Evolutionary conservation across 78 protist genomes (phyloP).

Genomic region (Dictyostelium brefeldianum): DNA sequence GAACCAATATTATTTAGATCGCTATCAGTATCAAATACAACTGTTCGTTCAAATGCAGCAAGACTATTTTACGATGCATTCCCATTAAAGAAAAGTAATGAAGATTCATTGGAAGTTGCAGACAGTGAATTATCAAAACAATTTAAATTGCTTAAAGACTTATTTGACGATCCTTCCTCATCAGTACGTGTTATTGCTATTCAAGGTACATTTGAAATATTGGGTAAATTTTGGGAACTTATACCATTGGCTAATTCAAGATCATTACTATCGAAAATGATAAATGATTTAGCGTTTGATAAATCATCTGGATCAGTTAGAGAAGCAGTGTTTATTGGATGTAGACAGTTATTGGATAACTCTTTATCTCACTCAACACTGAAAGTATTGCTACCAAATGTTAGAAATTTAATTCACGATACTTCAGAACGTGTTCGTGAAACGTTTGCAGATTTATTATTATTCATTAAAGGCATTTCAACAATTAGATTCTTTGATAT

Average conservation of each 20-base stretch:
- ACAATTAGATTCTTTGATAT: slow-evolving; percentile 74
- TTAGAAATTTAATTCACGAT: slow-evolving; percentile 78
- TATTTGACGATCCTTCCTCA: slow-evolving; percentile 61
- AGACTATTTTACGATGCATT: slow-evolving; percentile 79
- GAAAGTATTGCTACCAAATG: slow-evolving; percentile 32
- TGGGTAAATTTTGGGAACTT: slow-evolving; percentile 83
- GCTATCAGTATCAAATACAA: slow-evolving; percentile 74
- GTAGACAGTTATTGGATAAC: slow-evolving; percentile 42
- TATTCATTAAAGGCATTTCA: slow-evolving; percentile 47
- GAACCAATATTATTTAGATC: slow-evolving; percentile 86
- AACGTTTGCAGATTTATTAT: slow-evolving; percentile 62
- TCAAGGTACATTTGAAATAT: slow-evolving; percentile 53
- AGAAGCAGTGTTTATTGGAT: slow-evolving; percentile 72
- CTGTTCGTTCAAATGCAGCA: slow-evolving; percentile 83
- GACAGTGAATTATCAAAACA: slow-evolving; percentile 61
- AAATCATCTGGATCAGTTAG: slow-evolving; percentile 42
- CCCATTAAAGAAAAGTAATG: slow-evolving; percentile 78
- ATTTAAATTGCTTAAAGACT: slow-evolving; percentile 40
- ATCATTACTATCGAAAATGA: slow-evolving; percentile 27
- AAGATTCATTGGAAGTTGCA: slow-evolving; percentile 13
- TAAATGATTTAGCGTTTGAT: slow-evolving; percentile 77
- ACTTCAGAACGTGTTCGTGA: slow-evolving; percentile 71
- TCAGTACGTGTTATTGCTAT: slow-evolving; percentile 75
- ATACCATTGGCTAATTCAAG: slow-evolving; percentile 60
- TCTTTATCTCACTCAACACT: slow-evolving; percentile 75